Percentiles rank a stretch among this genome's conserved stretches.
phyloP scores from a whole-genome alignment of 2,329 filamentous ascomycete species.

The Chaetoscypha palmicola region DNA sequence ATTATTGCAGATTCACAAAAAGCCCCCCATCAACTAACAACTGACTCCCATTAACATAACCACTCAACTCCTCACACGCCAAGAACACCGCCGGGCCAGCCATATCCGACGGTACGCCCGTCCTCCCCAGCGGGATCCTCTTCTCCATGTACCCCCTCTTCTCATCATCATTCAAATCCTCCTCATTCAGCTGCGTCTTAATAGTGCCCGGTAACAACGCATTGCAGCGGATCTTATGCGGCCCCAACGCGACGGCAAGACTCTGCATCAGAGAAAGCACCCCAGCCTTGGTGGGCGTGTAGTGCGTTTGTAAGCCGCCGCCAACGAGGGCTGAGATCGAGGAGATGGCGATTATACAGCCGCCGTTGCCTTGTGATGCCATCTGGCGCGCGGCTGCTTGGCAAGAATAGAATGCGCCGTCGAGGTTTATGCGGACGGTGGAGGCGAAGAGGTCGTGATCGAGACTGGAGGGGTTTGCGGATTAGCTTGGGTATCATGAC shows the following conservation, averaged over 20 bases:
- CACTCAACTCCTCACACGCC: slow-evolving; percentile 69
- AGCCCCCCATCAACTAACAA: slow-evolving; percentile 80
- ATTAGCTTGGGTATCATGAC: slow-evolving; percentile 1
- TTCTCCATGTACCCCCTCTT: slow-evolving; percentile 76
- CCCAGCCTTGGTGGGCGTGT: slow-evolving; percentile 84
- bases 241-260: slow-evolving; percentile 69
- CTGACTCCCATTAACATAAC: slow-evolving; percentile 77
- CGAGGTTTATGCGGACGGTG: slow-evolving; percentile 74
- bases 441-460: slow-evolving; percentile 60
- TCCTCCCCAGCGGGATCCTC: slow-evolving; percentile 69
- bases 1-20: slow-evolving; percentile 78
- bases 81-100: slow-evolving; percentile 81
- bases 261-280: slow-evolving; percentile 78
- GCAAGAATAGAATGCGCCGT: slow-evolving; percentile 80
- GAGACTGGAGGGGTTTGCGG: slow-evolving; percentile 39
- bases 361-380: slow-evolving; percentile 59
- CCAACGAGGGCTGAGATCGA: slow-evolving; percentile 72
- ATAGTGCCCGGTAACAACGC: slow-evolving; percentile 79
- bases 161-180: slow-evolving; percentile 64
- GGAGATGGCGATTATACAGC: slow-evolving; percentile 71
- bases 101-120: slow-evolving; percentile 66
- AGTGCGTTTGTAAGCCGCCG: slow-evolving; percentile 72
- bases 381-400: slow-evolving; percentile 83
- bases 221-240: slow-evolving; percentile 73
- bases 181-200: slow-evolving; percentile 76